A percentile compares a stretch with the other conserved stretches of the same genome.
phyloP scores from a whole-genome alignment of 2,329 filamentous ascomycete genomes.

The Penicillium sp. region DNA sequence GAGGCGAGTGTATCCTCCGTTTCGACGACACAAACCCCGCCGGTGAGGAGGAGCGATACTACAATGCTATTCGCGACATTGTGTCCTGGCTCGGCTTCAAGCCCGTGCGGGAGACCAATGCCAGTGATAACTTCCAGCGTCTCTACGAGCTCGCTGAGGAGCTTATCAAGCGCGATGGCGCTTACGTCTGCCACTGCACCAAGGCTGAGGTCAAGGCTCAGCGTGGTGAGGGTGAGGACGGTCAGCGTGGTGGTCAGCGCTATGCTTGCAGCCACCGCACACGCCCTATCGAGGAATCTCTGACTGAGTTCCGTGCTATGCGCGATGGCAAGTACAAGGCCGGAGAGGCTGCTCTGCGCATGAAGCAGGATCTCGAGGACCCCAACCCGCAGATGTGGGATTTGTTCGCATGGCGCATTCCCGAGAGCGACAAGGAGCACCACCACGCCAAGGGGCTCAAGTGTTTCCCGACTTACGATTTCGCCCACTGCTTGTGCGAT shows the following conservation, averaged over 20 bases:
- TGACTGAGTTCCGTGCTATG: slow-evolving; percentile 86
- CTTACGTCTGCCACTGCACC: slow-evolving; percentile 82
- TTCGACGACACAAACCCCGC: slow-evolving; percentile 97
- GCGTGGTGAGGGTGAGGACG: slow-evolving; percentile 72
- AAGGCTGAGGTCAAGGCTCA: slow-evolving; percentile 83
- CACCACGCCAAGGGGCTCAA: slow-evolving; percentile 71
- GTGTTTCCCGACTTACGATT: slow-evolving; percentile 94
- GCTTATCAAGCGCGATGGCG: slow-evolving; percentile 68
- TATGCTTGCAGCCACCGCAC: slow-evolving; percentile 80
- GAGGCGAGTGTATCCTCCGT: slow-evolving; percentile 73
- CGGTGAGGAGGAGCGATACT: slow-evolving; percentile 87
- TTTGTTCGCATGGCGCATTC: slow-evolving; percentile 83
- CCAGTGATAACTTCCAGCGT: slow-evolving; percentile 84
- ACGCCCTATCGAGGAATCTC: slow-evolving; percentile 71
- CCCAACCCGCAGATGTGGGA: slow-evolving; percentile 98
- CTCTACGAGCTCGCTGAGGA: slow-evolving; percentile 88
- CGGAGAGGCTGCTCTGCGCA: slow-evolving; percentile 79
- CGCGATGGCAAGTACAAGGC: slow-evolving; percentile 86
- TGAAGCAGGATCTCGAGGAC: slow-evolving; percentile 83
- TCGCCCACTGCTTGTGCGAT: slow-evolving; percentile 68
- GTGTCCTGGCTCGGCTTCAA: slow-evolving; percentile 81
- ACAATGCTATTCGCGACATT: slow-evolving; percentile 84
- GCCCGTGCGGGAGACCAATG: slow-evolving; percentile 77
- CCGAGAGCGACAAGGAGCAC: slow-evolving; percentile 55
- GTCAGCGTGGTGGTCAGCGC: slow-evolving; percentile 62